A percentile compares a stretch with the other conserved stretches of the same genome.
Conservation (phyloP, 163 green algal genomes). For the Volvox carteri region DNA sequence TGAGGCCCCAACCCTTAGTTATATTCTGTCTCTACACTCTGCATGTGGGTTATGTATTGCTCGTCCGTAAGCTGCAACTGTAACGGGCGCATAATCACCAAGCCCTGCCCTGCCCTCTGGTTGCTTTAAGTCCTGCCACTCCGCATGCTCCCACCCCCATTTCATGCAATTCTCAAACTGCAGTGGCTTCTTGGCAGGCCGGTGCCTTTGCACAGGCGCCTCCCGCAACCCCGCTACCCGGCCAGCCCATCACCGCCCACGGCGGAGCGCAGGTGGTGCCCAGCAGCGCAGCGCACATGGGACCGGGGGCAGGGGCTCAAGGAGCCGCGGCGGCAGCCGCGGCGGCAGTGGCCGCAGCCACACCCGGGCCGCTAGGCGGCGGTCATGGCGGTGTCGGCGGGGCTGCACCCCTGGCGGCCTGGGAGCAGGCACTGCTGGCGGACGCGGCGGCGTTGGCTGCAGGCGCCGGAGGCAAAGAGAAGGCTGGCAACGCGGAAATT, state of each 20-base stretch:
- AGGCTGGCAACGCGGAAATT: constrained; percentile 72
- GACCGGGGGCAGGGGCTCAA: constrained; percentile 13
- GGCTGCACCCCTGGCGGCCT: constrained; percentile 31
- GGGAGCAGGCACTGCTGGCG: constrained; percentile 38
- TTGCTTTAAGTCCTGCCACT: too few relatives aligned
- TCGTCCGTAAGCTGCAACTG: too few relatives aligned
- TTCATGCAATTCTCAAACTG: too few relatives aligned
- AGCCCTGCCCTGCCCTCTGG: too few relatives aligned
- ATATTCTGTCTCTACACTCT: too few relatives aligned
- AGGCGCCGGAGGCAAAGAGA: constrained; percentile 50
- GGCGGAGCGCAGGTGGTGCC: constrained; percentile 43
- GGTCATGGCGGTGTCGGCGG: constrained; percentile 19
- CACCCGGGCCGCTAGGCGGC: not conserved
- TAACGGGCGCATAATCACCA: too few relatives aligned
- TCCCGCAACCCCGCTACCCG: constrained; percentile 2
- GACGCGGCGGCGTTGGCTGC: constrained; percentile 7
- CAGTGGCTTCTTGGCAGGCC: constrained; percentile 24
- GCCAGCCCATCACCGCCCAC: constrained; percentile 9
- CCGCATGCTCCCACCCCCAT: too few relatives aligned
- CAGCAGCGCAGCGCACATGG: constrained; percentile 26
- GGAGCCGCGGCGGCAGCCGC: constrained; percentile 16
- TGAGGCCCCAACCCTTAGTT: too few relatives aligned
- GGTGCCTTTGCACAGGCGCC: not conserved
- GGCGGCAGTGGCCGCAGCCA: not conserved
- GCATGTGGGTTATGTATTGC: too few relatives aligned